Conservation (phyloP, 2,329 filamentous ascomycete species). For the Colletotrichum sp. region DNA sequence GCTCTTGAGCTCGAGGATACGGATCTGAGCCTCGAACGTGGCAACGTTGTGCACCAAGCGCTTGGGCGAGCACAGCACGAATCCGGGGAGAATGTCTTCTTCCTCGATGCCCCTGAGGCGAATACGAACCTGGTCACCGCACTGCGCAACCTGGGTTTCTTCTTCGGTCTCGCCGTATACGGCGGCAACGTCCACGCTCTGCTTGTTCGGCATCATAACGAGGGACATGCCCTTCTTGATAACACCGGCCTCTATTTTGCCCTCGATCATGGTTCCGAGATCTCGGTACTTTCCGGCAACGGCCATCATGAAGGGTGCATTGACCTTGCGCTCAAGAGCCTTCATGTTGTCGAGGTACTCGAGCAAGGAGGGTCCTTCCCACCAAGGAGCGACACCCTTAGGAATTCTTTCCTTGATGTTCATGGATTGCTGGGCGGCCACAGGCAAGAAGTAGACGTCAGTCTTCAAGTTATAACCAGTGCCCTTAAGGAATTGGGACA, state of each 20-base stretch:
- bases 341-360: slow-evolving; percentile 96
- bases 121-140: slow-evolving; percentile 92
- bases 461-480: slow-evolving; percentile 94
- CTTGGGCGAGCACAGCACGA: slow-evolving; percentile 94
- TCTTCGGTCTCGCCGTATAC: slow-evolving; percentile 97
- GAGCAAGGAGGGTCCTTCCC: slow-evolving; percentile 85
- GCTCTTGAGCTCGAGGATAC: slow-evolving; percentile 90
- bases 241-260: slow-evolving; percentile 94
- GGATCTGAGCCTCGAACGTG: slow-evolving; percentile 94
- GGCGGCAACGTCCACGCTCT: slow-evolving; percentile 79
- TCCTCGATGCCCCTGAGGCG: slow-evolving; percentile 95
- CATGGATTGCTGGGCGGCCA: slow-evolving; percentile 84
- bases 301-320: slow-evolving; percentile 99
- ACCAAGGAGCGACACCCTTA: slow-evolving; percentile 80
- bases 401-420: slow-evolving; percentile 91
- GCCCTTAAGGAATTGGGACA: slow-evolving; percentile 85
- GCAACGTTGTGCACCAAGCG: slow-evolving; percentile 89
- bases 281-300: slow-evolving; percentile 96
- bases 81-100: slow-evolving; percentile 94
- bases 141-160: slow-evolving; percentile 80
- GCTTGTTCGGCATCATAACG: slow-evolving; percentile 95
- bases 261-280: slow-evolving; percentile 96
- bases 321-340: slow-evolving; percentile 91
- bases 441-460: slow-evolving; percentile 94
- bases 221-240: slow-evolving; percentile 87